phyloP scores from a whole-genome alignment of 495 filamentous ascomycete genomes.

The Amorphotheca resinae region DNA sequence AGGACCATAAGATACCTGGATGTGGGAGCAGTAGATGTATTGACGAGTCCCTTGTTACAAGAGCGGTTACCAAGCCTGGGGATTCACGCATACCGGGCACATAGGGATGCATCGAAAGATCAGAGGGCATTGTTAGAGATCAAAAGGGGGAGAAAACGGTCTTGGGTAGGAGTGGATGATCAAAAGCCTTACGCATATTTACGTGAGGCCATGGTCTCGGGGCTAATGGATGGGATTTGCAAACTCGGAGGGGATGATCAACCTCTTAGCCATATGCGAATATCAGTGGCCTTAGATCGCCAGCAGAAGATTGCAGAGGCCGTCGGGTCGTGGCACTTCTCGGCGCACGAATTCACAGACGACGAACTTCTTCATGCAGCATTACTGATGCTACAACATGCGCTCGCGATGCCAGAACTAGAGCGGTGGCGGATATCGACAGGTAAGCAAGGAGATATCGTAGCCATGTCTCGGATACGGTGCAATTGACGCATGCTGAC shows the following conservation, averaged over 20 bases:
- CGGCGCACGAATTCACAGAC: constrained; percentile 75
- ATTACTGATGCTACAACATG: constrained; percentile 77
- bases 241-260: constrained; percentile 43
- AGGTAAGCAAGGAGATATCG: constrained; percentile 35
- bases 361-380: constrained; percentile 78
- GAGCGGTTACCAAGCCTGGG: constrained; percentile 60
- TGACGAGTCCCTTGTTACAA: constrained; percentile 60
- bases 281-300: constrained; percentile 41
- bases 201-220: constrained; percentile 76
- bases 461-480: constrained; percentile 10
- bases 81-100: constrained; percentile 70
- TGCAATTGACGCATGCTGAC: constrained; percentile 14
- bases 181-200: constrained; percentile 82
- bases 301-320: constrained; percentile 51
- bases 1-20: constrained; percentile 59
- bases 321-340: constrained; percentile 77
- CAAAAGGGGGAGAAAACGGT: constrained; percentile 65
- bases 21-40: constrained; percentile 72
- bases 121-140: constrained; percentile 52
- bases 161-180: constrained; percentile 84
- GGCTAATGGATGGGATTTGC: constrained; percentile 85
- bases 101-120: constrained; percentile 55
- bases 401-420: constrained; percentile 68
- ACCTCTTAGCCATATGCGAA: constrained; percentile 27
- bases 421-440: constrained; percentile 64